phyloP scores from a whole-genome alignment of 202 grass and related monocot genomes.

The Zoysia matrella region DNA sequence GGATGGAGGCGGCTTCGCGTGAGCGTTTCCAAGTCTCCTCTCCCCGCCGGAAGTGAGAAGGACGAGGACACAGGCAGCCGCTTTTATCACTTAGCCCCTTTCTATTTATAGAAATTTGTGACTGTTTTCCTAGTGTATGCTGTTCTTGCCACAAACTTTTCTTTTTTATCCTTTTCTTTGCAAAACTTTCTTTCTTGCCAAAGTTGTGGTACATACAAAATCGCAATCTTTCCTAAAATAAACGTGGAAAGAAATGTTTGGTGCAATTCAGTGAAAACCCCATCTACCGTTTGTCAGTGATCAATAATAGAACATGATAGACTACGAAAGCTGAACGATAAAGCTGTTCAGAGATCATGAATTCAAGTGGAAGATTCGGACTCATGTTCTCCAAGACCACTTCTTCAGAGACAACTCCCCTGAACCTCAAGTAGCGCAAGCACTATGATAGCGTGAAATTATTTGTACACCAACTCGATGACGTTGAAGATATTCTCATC shows the following conservation, averaged over 20 bases:
- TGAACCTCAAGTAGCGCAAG: neutral
- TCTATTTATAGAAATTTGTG: neutral
- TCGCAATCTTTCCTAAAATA: neutral
- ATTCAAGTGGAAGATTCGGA: conserved; percentile 3
- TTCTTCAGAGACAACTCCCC: no score
- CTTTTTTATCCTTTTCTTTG: no score
- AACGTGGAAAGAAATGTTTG: neutral
- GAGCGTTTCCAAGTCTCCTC: conserved; percentile 17
- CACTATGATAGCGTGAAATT: neutral
- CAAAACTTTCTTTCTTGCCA: no score
- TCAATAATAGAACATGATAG: neutral
- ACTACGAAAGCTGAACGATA: neutral
- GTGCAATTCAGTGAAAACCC: neutral
- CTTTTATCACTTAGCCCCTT: conserved; percentile 13
- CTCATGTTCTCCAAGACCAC: no score
- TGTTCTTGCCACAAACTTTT: neutral
- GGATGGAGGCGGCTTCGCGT: conserved; percentile 15
- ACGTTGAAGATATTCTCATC: neutral
- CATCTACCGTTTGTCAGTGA: neutral
- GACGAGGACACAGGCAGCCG: conserved; percentile 4
- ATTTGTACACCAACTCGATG: neutral
- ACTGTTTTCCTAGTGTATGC: neutral
- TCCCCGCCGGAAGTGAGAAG: conserved; percentile 1
- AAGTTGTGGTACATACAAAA: neutral
- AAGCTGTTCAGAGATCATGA: neutral